A percentile compares a stretch with the other conserved stretches of the same genome.
Evolutionary conservation across 352 stramenopile genomes (phyloP).

Genomic region (Thalassiosira ordinaria): DNA sequence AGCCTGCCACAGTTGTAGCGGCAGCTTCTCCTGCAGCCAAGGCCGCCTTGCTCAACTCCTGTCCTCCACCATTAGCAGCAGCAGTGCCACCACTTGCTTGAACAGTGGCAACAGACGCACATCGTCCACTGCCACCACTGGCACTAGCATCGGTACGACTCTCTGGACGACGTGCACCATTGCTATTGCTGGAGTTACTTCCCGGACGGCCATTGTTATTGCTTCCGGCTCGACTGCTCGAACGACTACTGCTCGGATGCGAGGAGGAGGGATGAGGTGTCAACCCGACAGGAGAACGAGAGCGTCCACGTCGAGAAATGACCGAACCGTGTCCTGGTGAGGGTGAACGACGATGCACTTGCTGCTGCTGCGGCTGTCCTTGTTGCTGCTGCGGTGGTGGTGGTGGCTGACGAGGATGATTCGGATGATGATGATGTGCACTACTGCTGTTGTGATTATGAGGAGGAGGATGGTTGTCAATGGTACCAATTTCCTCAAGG

Average conservation of each 20-base stretch:
- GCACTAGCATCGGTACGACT: neutral
- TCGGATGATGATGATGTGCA: neutral
- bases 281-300: slow-evolving; percentile 24
- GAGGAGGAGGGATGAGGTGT: slow-evolving; percentile 2
- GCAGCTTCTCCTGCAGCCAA: slow-evolving; percentile 28
- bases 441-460: neutral
- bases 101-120: neutral
- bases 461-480: neutral
- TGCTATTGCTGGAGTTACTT: neutral
- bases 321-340: slow-evolving; percentile 10
- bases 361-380: neutral
- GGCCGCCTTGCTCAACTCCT: slow-evolving; percentile 15
- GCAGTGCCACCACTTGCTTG: neutral
- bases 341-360: slow-evolving; percentile 1
- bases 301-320: slow-evolving; percentile 23
- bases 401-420: neutral
- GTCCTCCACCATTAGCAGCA: neutral
- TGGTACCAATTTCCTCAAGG: neutral
- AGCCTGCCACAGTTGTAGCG: slow-evolving; percentile 8
- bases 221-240: slow-evolving; percentile 1
- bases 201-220: slow-evolving; percentile 1
- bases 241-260: neutral
- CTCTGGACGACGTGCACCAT: neutral
- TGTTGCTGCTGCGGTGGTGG: neutral
- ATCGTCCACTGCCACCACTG: neutral